Conservation (phyloP, 352 stramenopile genomes). For the Globisporangium canariense region DNA sequence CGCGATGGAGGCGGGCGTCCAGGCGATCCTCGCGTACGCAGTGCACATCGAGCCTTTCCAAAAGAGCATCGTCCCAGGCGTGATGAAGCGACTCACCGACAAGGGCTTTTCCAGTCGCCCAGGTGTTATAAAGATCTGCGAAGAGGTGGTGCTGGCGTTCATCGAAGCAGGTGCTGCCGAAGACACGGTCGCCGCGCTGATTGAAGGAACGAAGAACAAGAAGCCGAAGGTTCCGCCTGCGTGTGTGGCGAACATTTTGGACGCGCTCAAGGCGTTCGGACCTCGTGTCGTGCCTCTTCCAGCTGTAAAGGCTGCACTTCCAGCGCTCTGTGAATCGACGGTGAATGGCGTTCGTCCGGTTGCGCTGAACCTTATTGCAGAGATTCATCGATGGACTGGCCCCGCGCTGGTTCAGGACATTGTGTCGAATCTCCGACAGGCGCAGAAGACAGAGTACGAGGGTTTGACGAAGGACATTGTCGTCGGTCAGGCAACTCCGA, state of each 20-base stretch:
- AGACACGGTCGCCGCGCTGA: conserved; percentile 62
- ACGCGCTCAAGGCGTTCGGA: conserved; percentile 79
- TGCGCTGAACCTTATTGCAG: conserved; percentile 73
- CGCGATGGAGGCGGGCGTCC: conserved; percentile 72
- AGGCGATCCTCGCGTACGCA: conserved; percentile 72
- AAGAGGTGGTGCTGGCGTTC: conserved; percentile 72
- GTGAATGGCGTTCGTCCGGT: conserved; percentile 79
- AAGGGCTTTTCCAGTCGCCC: conserved; percentile 83
- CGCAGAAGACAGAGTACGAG: conserved; percentile 85
- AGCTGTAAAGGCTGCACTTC: conserved; percentile 64
- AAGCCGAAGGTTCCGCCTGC: conserved; percentile 85
- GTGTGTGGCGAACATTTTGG: conserved; percentile 59
- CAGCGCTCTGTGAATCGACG: conserved; percentile 71
- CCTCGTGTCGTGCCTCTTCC: conserved; percentile 65
- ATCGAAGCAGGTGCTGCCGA: conserved; percentile 73
- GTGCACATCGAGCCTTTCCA: conserved; percentile 60
- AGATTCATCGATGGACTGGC: conserved; percentile 82
- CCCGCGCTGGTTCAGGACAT: conserved; percentile 75
- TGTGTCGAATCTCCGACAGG: conserved; percentile 71
- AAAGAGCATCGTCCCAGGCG: conserved; percentile 54
- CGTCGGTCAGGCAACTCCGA: conserved; percentile 57
- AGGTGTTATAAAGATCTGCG: conserved; percentile 72
- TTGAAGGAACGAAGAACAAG: conserved; percentile 85
- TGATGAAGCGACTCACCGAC: conserved; percentile 79
- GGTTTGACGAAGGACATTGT: conserved; percentile 68